Evolutionary conservation across 2,329 filamentous ascomycete genomes (phyloP).

Genomic region (Fusarium sp.): DNA sequence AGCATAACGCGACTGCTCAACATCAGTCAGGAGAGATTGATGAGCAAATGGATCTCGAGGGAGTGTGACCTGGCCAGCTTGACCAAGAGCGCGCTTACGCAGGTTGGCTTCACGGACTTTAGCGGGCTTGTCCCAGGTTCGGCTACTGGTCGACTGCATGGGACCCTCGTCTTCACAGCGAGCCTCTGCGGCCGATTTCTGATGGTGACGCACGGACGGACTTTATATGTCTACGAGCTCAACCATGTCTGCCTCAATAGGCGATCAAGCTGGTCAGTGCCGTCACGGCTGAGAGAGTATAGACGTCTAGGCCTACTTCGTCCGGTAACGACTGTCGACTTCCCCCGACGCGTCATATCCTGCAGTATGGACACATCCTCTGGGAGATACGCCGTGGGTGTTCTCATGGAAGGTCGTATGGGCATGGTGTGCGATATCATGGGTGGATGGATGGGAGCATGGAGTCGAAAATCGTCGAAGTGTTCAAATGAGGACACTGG

Average conservation of each 20-base stretch:
- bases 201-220: conserved; percentile 67
- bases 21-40: conserved; percentile 51
- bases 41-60: conserved; percentile 60
- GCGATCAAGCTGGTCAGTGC: conserved; percentile 46
- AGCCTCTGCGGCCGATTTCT: conserved; percentile 73
- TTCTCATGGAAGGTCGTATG: conserved; percentile 72
- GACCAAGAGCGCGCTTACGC: conserved; percentile 49
- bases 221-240: conserved; percentile 70
- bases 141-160: conserved; percentile 43
- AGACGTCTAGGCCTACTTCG: conserved; percentile 51
- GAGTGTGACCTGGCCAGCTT: conserved; percentile 54
- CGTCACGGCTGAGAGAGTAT: conserved; percentile 44
- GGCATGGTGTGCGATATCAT: conserved; percentile 73
- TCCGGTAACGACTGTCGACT: conserved; percentile 68
- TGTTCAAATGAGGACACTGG: conserved; percentile 27
- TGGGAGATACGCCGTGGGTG: conserved; percentile 69
- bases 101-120: conserved; percentile 56
- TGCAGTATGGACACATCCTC: conserved; percentile 76
- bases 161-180: conserved; percentile 61
- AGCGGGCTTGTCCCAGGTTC: conserved; percentile 50
- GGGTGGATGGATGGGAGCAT: conserved; percentile 27
- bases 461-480: conserved; percentile 23
- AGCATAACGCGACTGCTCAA: conserved; percentile 24
- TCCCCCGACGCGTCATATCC: conserved; percentile 70
- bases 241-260: conserved; percentile 54